phyloP scores from a whole-genome alignment of 805 yeast species.

The Metschnikowia lachancei region DNA sequence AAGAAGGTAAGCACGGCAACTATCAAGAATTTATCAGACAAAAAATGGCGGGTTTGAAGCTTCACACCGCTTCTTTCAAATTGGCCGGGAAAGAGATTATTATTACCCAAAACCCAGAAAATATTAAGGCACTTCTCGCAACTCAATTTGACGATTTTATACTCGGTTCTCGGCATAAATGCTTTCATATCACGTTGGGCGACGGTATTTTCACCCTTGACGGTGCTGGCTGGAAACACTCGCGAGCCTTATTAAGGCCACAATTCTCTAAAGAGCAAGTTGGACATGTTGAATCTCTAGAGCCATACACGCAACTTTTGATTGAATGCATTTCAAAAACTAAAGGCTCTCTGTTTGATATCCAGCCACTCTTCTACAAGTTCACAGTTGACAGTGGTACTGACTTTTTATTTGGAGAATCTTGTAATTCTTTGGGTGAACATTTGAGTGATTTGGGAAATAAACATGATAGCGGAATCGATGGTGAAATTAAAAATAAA shows the following conservation, averaged over 20 bases:
- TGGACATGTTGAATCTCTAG: conserved; percentile 34
- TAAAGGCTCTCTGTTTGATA: conserved; percentile 14
- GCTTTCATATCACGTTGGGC: conserved; percentile 34
- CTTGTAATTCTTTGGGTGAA: conserved; percentile 17
- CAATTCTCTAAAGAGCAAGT: conserved; percentile 40
- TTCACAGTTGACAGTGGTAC: conserved; percentile 21
- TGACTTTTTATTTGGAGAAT: conserved; percentile 20
- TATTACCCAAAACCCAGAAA: conserved; percentile 35
- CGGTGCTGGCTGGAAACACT: conserved; percentile 39
- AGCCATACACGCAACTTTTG: conserved; percentile 30
- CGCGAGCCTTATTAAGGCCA: conserved; percentile 38
- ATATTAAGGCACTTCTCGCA: conserved; percentile 36
- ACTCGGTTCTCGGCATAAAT: conserved; percentile 32
- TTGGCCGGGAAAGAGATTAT: conserved; percentile 13
- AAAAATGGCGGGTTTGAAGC: conserved; percentile 4
- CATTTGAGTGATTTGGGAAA: conserved; percentile 4
- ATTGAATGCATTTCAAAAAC: conserved; percentile 22
- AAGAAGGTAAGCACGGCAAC: conserved; percentile 7
- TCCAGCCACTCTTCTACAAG: conserved; percentile 19
- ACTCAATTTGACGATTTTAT: conserved; percentile 39
- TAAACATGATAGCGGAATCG: background rate
- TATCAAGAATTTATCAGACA: conserved; percentile 10
- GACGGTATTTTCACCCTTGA: conserved; percentile 41
- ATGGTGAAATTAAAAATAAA: conserved; percentile 10
- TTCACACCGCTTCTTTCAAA: conserved; percentile 8